These are phyloP conservation scores for Bothriochloa decipiens DNA, from an alignment of 176 grass and related monocot species.

Conservation along the genomic window DNA sequence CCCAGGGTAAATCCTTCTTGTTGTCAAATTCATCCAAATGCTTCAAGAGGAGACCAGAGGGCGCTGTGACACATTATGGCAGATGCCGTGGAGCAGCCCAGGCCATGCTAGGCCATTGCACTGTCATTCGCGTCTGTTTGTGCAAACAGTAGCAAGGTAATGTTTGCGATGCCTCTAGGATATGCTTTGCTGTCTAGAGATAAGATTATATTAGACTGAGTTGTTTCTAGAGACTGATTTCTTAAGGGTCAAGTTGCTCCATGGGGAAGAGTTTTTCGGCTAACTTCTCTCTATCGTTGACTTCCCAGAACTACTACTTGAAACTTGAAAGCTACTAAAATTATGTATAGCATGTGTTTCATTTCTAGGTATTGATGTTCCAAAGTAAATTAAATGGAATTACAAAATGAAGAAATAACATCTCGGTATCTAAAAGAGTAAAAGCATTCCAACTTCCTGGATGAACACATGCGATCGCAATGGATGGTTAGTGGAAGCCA, in stretches of 20 bases:
- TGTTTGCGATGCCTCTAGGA: background rate
- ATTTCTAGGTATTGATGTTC: constrained; percentile 1
- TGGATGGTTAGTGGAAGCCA: constrained; percentile 1
- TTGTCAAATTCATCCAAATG: background rate
- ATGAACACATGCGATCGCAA: background rate
- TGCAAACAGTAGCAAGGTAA: background rate
- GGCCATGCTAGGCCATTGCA: background rate
- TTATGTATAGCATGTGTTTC: background rate
- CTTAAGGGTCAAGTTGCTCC: background rate
- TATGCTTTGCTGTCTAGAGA: background rate
- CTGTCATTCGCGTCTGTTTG: background rate
- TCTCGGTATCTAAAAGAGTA: background rate
- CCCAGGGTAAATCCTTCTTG: background rate
- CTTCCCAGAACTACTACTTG: background rate
- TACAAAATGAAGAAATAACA: constrained; percentile 1
- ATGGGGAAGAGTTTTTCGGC: background rate
- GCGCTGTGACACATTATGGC: background rate
- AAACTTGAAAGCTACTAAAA: background rate
- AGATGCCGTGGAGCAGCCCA: background rate
- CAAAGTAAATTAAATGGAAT: constrained; percentile 8
- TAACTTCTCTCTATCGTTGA: background rate
- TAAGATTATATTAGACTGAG: background rate
- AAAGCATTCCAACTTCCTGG: background rate
- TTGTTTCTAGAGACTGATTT: background rate
- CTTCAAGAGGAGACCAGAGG: background rate